These are phyloP conservation scores for Botrytis deweyae DNA, from an alignment of 2,329 filamentous ascomycete species.

Conservation along the genomic window DNA sequence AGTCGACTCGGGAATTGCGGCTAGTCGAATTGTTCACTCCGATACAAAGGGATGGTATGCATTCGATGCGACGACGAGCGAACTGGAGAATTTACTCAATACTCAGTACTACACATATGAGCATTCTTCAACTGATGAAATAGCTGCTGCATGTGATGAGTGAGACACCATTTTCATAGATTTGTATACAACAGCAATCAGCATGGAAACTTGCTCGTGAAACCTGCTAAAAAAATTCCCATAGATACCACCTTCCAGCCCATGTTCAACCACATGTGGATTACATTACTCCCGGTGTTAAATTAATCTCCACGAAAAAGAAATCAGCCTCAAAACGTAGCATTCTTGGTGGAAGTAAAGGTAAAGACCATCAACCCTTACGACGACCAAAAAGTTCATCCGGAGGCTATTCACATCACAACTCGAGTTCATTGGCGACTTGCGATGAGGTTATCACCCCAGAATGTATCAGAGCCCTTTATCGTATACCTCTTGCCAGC, in stretches of 20 bases:
- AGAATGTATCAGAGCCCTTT: slow-evolving; percentile 54
- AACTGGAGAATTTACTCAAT: slow-evolving; percentile 41
- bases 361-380: slow-evolving; percentile 3
- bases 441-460: slow-evolving; percentile 58
- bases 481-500: slow-evolving; percentile 46
- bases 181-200: not conserved
- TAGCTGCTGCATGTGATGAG: slow-evolving; percentile 40
- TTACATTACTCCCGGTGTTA: slow-evolving; percentile 37
- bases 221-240: not conserved
- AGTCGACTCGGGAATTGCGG: slow-evolving; percentile 37
- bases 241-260: slow-evolving; percentile 44
- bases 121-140: slow-evolving; percentile 33
- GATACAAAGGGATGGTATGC: slow-evolving; percentile 41
- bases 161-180: slow-evolving; percentile 27
- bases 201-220: not conserved
- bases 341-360: not conserved
- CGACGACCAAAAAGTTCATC: not conserved
- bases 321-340: slow-evolving; percentile 6
- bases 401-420: not conserved
- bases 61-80: slow-evolving; percentile 39
- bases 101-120: slow-evolving; percentile 41
- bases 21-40: slow-evolving; percentile 39
- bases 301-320: slow-evolving; percentile 46
- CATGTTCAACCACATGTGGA: slow-evolving; percentile 44
- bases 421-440: slow-evolving; percentile 25